Conservation (phyloP, 2,329 filamentous ascomycete genomes). For the Aspergillus eucalypticola region DNA sequence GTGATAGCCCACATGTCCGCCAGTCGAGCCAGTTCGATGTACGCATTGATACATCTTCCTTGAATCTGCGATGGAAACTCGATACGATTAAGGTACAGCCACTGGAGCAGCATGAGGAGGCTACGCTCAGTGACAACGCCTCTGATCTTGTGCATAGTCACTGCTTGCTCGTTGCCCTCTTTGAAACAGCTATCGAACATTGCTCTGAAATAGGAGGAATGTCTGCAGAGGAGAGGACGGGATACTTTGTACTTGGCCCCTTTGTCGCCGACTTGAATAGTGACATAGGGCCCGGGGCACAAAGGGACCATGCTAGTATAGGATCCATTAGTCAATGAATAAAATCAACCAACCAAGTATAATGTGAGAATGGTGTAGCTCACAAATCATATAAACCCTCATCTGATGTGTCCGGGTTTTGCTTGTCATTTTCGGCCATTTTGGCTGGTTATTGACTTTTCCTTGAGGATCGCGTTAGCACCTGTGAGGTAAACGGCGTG, state of each 20-base stretch:
- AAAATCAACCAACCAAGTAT: too few relatives aligned
- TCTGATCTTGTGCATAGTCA: conserved; percentile 13
- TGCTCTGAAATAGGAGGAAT: conserved; percentile 11
- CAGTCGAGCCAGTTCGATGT: conserved; percentile 16
- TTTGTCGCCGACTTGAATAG: conserved; percentile 5
- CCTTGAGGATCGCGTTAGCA: too few relatives aligned
- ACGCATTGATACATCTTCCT: conserved; percentile 10
- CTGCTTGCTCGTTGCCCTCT: conserved; percentile 13
- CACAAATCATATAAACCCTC: too few relatives aligned
- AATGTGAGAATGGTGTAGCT: too few relatives aligned
- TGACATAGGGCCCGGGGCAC: conserved; percentile 14
- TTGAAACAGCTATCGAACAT: conserved; percentile 18
- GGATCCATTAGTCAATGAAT: too few relatives aligned
- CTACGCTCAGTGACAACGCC: conserved; percentile 11
- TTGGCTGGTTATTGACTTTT: too few relatives aligned
- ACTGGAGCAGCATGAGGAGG: conserved; percentile 18
- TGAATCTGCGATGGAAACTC: conserved; percentile 1
- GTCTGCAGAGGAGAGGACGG: conserved; percentile 11
- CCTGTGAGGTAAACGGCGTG: too few relatives aligned
- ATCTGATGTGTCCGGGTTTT: too few relatives aligned
- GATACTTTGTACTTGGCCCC: conserved; percentile 8
- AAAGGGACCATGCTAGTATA: conserved; percentile 1
- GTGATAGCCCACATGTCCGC: conserved; percentile 15
- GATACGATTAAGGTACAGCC: conserved; percentile 14
- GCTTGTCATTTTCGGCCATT: too few relatives aligned